A percentile compares a stretch with the other conserved stretches of the same genome.
Evolutionary conservation across 768 basidiomycete species (phyloP).

Genomic region (Boletus subparvulus): DNA sequence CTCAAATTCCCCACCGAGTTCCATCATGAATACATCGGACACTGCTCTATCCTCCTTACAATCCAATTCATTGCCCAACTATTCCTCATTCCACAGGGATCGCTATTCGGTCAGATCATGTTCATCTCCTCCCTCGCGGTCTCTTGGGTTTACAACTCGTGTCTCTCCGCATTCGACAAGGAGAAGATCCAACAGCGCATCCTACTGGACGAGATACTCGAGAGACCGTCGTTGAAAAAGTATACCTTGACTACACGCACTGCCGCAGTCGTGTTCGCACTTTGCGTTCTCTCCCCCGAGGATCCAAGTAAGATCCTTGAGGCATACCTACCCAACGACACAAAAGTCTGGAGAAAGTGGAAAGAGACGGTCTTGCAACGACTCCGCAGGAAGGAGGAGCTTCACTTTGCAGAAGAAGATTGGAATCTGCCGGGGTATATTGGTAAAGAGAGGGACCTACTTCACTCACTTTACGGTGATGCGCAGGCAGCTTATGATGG

Average conservation of each 20-base stretch:
- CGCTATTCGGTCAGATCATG: conserved; percentile 31
- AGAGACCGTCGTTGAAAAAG: background rate
- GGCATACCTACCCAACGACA: conserved; percentile 8
- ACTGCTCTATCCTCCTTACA: conserved; percentile 20
- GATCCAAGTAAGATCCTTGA: conserved; percentile 8
- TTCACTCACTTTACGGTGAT: conserved; percentile 3
- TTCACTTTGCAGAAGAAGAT: background rate
- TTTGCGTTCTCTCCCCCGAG: conserved; percentile 4
- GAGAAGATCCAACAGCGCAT: conserved; percentile 16
- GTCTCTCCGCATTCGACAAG: conserved; percentile 33
- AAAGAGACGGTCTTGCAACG: conserved; percentile 1
- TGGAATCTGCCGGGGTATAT: conserved; percentile 1
- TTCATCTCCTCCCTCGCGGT: conserved; percentile 27
- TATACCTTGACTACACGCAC: conserved; percentile 3
- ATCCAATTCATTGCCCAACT: conserved; percentile 30
- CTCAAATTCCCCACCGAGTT: background rate
- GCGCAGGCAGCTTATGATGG: conserved; percentile 3
- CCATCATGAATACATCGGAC: conserved; percentile 6
- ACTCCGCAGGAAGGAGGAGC: background rate
- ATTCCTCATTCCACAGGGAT: conserved; percentile 28
- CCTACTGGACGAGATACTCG: background rate
- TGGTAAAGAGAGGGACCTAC: background rate
- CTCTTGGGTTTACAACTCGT: conserved; percentile 30
- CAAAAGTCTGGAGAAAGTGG: conserved; percentile 9
- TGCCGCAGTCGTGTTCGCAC: conserved; percentile 3